Evolutionary conservation across 768 basidiomycete species (phyloP), one percentile per base, ranked within the genome.

Genomic region (Cantharellus cinnabarinus): DNA sequence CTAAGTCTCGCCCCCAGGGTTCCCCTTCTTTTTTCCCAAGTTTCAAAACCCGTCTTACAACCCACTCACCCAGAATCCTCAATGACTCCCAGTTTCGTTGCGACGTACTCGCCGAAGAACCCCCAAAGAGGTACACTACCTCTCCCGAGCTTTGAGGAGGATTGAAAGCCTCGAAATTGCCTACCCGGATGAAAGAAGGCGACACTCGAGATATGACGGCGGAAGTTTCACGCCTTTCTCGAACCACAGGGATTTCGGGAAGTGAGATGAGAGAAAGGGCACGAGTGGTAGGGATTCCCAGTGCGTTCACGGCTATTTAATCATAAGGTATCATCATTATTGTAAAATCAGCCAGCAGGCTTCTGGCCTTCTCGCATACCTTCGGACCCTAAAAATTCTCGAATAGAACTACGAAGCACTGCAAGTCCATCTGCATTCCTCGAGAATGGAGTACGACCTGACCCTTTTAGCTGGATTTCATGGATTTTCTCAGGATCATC

Each of bases 381-480:
- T 82, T 98, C 94, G 2, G 89, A 85, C 50, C 89, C 85, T 4
- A 98, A 79, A 65, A 82, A 98, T 71, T 98, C 95, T 53, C 94
- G 82, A 38, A 98, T 82, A 3, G 89, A 93, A 48, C 89, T 91
- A 37, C 95, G 82, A n/a, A 91, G 70, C 2, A 97, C 94, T 0
- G 95, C 95, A 15, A 99, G 76, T 0, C 95, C 95, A 68, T 98
- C 95, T 2, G 95, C 94, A 57, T 75, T 77, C 35, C 95, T 78
- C 0, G 89, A 87, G 71, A 93, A 98, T 0, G 95, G 93, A 0
- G 94, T 98, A 5, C 95, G 76, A 0, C 95, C 95, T 0, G 83
- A 79, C 1, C 95, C 95, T 68, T 98, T 99, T 63, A 99, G 78
- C 69, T 98, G 95, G 4, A 99, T 74, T 66, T 99, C 95, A 65